Conservation (phyloP, 164 flowering plant species). For the Tetracentron sinense region DNA sequence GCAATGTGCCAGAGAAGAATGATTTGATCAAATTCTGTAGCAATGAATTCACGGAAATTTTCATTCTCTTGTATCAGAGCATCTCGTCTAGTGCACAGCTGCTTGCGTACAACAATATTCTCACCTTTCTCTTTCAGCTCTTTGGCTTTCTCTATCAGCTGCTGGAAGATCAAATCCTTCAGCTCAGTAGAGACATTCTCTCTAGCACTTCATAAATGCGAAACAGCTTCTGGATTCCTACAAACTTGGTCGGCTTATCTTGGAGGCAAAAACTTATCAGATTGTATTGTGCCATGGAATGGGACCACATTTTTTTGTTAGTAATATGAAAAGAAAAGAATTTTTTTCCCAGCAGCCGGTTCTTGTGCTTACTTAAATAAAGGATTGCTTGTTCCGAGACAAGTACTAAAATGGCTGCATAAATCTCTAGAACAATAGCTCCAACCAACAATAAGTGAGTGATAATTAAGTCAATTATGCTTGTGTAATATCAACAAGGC, state of each 20-base stretch:
- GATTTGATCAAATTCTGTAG: slow-evolving; percentile 9
- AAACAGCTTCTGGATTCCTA: background rate
- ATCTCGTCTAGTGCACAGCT: too few relatives aligned
- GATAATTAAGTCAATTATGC: background rate
- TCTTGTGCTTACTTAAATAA: background rate
- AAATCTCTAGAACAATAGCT: too few relatives aligned
- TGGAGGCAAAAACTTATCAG: slow-evolving; percentile 3
- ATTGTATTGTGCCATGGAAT: slow-evolving; percentile 14
- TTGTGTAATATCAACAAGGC: background rate
- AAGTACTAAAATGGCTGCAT: too few relatives aligned
- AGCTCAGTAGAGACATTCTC: background rate
- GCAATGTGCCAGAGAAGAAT: slow-evolving; percentile 41
- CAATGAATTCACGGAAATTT: background rate
- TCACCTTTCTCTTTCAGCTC: background rate
- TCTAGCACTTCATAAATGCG: background rate
- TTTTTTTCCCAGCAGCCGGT: too few relatives aligned
- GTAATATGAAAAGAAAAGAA: background rate
- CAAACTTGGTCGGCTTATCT: background rate
- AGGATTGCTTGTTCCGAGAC: background rate
- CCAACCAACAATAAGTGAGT: too few relatives aligned
- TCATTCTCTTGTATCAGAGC: background rate
- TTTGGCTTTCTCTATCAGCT: background rate
- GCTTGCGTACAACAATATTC: background rate
- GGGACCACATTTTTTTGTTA: slow-evolving; percentile 22
- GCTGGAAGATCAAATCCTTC: slow-evolving; percentile 9